phyloP scores from a whole-genome alignment of 2,329 filamentous ascomycete species.

The Iodosphaeria phyllophila region DNA sequence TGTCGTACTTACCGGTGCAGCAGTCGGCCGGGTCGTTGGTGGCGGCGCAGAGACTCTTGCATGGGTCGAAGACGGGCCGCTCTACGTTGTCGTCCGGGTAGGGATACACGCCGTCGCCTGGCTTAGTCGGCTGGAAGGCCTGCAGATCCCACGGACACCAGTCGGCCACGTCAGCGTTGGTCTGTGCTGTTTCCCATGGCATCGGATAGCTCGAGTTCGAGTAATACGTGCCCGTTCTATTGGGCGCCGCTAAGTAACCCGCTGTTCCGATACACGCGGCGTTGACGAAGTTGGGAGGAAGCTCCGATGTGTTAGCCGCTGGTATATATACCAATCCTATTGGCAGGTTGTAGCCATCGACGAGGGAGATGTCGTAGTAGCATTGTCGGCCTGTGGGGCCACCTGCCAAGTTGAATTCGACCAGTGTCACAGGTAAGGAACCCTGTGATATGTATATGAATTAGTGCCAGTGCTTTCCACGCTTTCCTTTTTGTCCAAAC shows the following conservation, averaged over 20 bases:
- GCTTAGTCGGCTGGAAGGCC: conserved; percentile 45
- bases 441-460: conserved; percentile 27
- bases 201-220: conserved; percentile 48
- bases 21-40: conserved; percentile 50
- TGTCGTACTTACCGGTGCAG: conserved; percentile 52
- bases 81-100: conserved; percentile 61
- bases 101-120: conserved; percentile 58
- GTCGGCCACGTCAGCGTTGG: conserved; percentile 32
- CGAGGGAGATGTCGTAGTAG: conserved; percentile 72
- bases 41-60: conserved; percentile 57
- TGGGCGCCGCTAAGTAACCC: conserved; percentile 36
- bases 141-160: conserved; percentile 78
- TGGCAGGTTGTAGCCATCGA: conserved; percentile 71
- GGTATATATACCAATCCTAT: conserved; percentile 43
- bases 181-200: conserved; percentile 43
- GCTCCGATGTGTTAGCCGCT: conserved; percentile 41
- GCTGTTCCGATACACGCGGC: conserved; percentile 57
- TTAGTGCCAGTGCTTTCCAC: not conserved
- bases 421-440: conserved; percentile 54
- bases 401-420: conserved; percentile 61
- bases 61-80: conserved; percentile 57
- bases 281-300: conserved; percentile 62
- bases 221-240: conserved; percentile 35
- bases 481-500: no score
- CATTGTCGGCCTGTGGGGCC: conserved; percentile 41